Percentiles rank a stretch among this genome's conserved stretches.
Conservation (phyloP, 306 rosid species). For the Castanea sativa region DNA sequence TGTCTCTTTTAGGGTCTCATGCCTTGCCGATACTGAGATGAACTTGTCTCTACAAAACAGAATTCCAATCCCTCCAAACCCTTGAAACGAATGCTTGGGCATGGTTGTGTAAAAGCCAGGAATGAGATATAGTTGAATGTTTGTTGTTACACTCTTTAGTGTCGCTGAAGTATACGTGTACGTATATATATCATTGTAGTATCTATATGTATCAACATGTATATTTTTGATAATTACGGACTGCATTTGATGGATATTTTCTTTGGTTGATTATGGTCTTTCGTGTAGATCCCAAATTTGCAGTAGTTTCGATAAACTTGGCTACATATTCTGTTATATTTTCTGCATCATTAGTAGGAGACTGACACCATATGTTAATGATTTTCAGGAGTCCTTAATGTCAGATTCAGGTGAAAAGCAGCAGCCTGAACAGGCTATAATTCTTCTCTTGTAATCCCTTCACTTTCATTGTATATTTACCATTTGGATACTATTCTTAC, state of each 20-base stretch:
- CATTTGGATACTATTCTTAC: neutral
- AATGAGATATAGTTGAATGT: too few relatives aligned
- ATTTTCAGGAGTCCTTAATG: slow-evolving; percentile 15
- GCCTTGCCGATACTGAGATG: too few relatives aligned
- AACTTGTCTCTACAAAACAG: too few relatives aligned
- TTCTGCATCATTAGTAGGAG: neutral
- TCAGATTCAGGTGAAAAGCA: slow-evolving; percentile 25
- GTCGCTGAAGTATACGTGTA: too few relatives aligned
- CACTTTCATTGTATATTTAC: neutral
- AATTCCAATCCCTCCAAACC: too few relatives aligned
- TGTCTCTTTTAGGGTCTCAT: too few relatives aligned
- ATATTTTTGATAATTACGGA: neutral
- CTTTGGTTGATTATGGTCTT: neutral
- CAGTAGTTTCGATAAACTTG: neutral
- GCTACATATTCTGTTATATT: neutral
- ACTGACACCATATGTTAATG: neutral
- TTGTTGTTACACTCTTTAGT: too few relatives aligned
- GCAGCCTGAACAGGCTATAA: slow-evolving; percentile 35
- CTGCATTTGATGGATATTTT: neutral
- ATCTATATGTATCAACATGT: too few relatives aligned
- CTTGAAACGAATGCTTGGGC: too few relatives aligned
- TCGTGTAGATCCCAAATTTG: neutral
- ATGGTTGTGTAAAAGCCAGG: too few relatives aligned
- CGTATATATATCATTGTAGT: too few relatives aligned
- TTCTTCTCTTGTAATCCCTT: neutral